Evolutionary conservation across 768 basidiomycete genomes (phyloP), one percentile per base, ranked within the genome.

Genomic region (Chalciporus sphaerocephalus): DNA sequence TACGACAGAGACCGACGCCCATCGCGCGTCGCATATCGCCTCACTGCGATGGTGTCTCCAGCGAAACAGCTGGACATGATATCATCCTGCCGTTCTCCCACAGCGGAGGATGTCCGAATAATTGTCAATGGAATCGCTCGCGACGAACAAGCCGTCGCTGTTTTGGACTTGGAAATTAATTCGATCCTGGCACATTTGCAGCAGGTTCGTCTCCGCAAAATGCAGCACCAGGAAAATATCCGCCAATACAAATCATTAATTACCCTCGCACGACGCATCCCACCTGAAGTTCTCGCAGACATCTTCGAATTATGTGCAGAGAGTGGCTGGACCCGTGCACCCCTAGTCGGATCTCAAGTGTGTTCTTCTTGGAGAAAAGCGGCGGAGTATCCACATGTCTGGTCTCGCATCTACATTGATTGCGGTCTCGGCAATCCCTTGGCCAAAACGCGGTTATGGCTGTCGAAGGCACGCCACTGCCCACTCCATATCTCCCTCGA

Each of bases 311-410:
- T 68, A 30, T 79, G 78, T 58, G 70, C 73, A 4, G 62, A 61
- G 17, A 68, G 70, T 37, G 74, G 76, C 11, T 81, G 78, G 75
- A 74, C 73, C 21, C 69, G 72, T 21, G 77, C 74, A 16, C 81
- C 81, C 16, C 56, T 83, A 12, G 67, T 73, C 24, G 72, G 71
- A 33, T 82, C 80, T 9, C 76, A 80, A 38, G 79, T 83, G 33
- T 84, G 80, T 54, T 69, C 74, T 3, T 65, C 72, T 40, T 85
- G 82, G 82, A 71, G 80, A 44, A 71, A 67, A 51, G 80, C 79
- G 1, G 68, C 77, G 13, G 61, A 59, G 32, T 65, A 68, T 28
- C 78, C 80, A n/a, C 64, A 69, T 17, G 70, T 80, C 18, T 84
- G 81, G 82, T 78, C 79, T 4, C 67, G 73, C 55, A 54, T 83